A percentile compares a stretch with the other conserved stretches of the same genome.
Conservation (phyloP, 108 stramenopile genomes). For the Cylindrotheca closterium region DNA sequence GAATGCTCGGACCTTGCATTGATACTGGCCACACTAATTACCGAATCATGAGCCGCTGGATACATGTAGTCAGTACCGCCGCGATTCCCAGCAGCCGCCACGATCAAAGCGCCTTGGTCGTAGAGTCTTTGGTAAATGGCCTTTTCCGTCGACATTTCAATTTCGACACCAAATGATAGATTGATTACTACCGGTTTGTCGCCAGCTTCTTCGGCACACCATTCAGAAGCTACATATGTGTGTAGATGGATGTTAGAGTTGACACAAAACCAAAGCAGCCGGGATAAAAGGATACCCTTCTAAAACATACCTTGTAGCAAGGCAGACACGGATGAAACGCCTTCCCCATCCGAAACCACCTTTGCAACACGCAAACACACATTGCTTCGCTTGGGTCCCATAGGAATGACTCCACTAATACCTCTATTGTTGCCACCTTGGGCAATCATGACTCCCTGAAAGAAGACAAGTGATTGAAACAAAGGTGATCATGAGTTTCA, state of each 20-base stretch:
- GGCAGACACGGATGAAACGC: background rate
- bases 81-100: slow-evolving; percentile 67
- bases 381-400: background rate
- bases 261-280: background rate
- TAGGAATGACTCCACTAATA: slow-evolving; percentile 46
- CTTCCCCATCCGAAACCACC: background rate
- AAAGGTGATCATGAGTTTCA: too few species aligned
- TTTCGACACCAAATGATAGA: slow-evolving; percentile 40
- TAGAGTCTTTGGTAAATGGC: slow-evolving; percentile 1
- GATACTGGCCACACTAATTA: slow-evolving; percentile 45
- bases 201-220: slow-evolving; percentile 43
- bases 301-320: background rate
- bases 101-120: slow-evolving; percentile 10
- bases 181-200: slow-evolving; percentile 46
- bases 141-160: background rate
- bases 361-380: slow-evolving; percentile 34
- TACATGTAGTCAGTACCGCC: slow-evolving; percentile 21
- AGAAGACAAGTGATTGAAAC: too few species aligned
- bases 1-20: slow-evolving; percentile 2
- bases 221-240: slow-evolving; percentile 27
- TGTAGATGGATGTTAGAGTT: background rate
- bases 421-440: slow-evolving; percentile 47
- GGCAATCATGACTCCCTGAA: slow-evolving; percentile 56
- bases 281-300: too few species aligned
- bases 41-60: slow-evolving; percentile 45